These are phyloP conservation scores for Oenanthe javanica DNA, from an alignment of 140 eudicot genomes.

Conservation along the genomic window DNA sequence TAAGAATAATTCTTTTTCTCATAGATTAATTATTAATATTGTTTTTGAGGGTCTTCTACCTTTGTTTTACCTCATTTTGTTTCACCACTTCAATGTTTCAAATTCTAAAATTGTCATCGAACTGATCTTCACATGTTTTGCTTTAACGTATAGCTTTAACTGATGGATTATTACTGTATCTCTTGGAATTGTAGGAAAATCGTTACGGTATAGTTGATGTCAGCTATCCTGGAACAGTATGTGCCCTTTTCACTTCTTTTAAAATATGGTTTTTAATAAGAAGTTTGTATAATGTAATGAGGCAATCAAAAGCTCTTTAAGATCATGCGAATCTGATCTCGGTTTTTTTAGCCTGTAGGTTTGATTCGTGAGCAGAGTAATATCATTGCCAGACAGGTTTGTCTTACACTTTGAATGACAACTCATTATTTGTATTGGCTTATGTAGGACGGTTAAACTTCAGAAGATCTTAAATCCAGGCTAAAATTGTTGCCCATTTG, in stretches of 20 bases:
- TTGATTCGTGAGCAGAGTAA: slow-evolving; percentile 86
- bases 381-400: slow-evolving; percentile 72
- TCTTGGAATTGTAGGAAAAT: slow-evolving; percentile 58
- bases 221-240: slow-evolving; percentile 70
- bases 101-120: background rate
- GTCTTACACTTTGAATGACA: background rate
- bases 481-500: background rate
- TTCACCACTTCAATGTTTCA: background rate
- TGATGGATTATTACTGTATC: background rate
- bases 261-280: background rate
- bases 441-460: background rate
- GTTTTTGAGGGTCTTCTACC: background rate
- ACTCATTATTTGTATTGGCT: background rate
- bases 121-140: background rate
- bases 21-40: no score
- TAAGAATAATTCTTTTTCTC: no score
- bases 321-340: background rate
- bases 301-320: background rate
- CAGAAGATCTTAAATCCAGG: background rate
- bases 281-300: background rate
- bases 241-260: slow-evolving; percentile 19
- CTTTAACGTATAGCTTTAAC: background rate
- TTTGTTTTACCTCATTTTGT: background rate
- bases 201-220: slow-evolving; percentile 81
- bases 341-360: slow-evolving; percentile 81